phyloP scores from a whole-genome alignment of 768 basidiomycete species.

The Phylloporus sp. region DNA sequence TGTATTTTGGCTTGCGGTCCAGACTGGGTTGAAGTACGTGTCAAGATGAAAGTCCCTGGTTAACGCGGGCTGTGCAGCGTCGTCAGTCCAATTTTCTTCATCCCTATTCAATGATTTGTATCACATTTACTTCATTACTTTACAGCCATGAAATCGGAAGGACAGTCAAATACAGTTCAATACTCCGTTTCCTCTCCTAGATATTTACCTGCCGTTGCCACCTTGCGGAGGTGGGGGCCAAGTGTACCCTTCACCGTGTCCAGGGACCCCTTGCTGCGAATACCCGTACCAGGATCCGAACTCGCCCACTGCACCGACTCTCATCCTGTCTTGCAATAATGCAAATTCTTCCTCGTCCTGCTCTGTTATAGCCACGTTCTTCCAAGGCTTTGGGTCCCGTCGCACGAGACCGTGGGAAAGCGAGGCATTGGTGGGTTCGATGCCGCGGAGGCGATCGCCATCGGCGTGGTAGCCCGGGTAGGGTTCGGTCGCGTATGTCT shows the following conservation, averaged over 20 bases:
- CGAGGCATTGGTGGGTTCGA: not conserved
- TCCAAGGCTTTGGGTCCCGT: conserved; percentile 13
- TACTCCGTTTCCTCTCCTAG: no score
- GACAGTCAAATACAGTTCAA: no score
- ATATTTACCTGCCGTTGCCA: no score
- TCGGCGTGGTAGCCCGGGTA: not conserved
- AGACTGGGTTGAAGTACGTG: conserved; percentile 37
- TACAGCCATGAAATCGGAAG: no score
- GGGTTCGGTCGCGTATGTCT: not conserved
- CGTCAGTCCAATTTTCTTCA: no score
- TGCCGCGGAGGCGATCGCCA: not conserved
- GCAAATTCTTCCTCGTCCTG: conserved; percentile 13
- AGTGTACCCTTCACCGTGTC: no score
- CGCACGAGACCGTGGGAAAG: not conserved
- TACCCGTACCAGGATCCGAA: no score
- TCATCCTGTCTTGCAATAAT: not conserved
- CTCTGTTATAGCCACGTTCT: conserved; percentile 15
- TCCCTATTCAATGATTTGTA: no score
- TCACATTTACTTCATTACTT: no score
- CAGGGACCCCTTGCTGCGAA: no score
- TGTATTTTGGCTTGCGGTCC: conserved; percentile 24
- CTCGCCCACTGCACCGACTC: not conserved
- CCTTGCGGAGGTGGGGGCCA: no score
- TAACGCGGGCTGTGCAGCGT: not conserved
- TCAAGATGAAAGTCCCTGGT: conserved; percentile 44